These are phyloP conservation scores for Candida railenensis DNA, from an alignment of 805 yeast species.

Conservation along the genomic window DNA sequence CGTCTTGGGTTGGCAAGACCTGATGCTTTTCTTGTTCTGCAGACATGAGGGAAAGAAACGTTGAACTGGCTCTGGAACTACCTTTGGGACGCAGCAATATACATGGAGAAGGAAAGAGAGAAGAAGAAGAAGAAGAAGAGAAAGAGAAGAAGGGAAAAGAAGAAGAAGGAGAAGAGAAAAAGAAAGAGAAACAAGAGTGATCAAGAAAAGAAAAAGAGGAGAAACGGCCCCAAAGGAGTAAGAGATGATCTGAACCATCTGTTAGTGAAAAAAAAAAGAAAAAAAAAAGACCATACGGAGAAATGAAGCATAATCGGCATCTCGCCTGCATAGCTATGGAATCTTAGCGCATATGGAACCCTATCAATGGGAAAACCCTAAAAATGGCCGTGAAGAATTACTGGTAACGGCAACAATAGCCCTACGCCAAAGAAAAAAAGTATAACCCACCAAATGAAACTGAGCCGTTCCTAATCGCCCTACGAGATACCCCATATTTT, in stretches of 20 bases:
- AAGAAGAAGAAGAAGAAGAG: neutral
- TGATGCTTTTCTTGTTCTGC: neutral
- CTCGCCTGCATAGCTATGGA: too few species aligned
- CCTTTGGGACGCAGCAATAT: neutral
- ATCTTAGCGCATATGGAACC: too few species aligned
- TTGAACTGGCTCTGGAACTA: neutral
- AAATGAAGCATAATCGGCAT: neutral
- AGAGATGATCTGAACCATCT: neutral
- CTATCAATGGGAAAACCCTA: neutral
- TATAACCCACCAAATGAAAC: too few species aligned
- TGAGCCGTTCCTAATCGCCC: neutral
- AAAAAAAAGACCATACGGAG: neutral
- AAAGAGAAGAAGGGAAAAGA: slow-evolving; percentile 1
- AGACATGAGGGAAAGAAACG: neutral
- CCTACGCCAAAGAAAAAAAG: neutral
- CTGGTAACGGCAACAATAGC: neutral
- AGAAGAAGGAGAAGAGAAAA: slow-evolving; percentile 5
- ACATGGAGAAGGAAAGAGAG: slow-evolving; percentile 1
- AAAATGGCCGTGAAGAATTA: neutral
- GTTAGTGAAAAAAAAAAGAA: neutral
- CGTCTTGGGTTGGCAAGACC: neutral
- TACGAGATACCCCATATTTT: neutral
- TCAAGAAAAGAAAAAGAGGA: neutral
- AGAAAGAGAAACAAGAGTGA: slow-evolving; percentile 6
- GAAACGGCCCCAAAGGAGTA: neutral